These are phyloP conservation scores for Phytophthora sojae DNA, from an alignment of 352 stramenopile species.

Conservation along the genomic window DNA sequence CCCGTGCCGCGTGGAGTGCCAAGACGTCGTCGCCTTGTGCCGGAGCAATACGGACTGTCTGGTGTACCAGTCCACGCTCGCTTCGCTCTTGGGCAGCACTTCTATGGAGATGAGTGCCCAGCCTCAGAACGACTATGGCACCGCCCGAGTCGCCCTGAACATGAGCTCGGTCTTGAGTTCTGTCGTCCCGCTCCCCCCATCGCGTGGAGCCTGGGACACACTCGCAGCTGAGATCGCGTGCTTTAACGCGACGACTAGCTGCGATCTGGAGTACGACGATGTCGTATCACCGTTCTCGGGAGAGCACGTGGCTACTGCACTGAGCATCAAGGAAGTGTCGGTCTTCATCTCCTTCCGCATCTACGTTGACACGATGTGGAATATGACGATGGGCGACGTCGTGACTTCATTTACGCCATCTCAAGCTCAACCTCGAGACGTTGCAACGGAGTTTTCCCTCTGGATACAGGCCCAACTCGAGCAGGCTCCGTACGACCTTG, in stretches of 20 bases:
- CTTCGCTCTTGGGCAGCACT: background rate
- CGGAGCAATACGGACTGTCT: background rate
- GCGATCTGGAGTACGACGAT: slow-evolving; percentile 20
- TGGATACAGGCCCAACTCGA: too few species aligned
- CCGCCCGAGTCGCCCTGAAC: slow-evolving; percentile 1
- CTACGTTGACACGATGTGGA: slow-evolving; percentile 4
- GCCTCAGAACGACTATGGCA: background rate
- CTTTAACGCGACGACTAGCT: background rate
- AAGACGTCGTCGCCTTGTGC: background rate
- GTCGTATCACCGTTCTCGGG: slow-evolving; percentile 1
- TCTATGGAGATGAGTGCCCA: background rate
- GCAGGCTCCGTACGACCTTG: too few species aligned
- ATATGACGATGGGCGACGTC: too few species aligned
- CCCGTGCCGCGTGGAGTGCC: background rate
- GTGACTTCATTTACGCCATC: too few species aligned
- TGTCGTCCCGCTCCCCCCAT: background rate
- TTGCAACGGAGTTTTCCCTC: too few species aligned
- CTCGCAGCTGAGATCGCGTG: slow-evolving; percentile 5
- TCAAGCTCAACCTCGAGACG: too few species aligned
- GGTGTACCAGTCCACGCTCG: background rate
- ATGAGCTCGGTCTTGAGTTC: background rate
- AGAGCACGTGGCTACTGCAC: background rate
- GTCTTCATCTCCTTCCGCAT: background rate
- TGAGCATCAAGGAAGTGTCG: background rate
- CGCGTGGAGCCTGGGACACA: background rate